Evolutionary conservation across 2,329 filamentous ascomycete species (phyloP).

Genomic region (Nothophoma quercina): DNA sequence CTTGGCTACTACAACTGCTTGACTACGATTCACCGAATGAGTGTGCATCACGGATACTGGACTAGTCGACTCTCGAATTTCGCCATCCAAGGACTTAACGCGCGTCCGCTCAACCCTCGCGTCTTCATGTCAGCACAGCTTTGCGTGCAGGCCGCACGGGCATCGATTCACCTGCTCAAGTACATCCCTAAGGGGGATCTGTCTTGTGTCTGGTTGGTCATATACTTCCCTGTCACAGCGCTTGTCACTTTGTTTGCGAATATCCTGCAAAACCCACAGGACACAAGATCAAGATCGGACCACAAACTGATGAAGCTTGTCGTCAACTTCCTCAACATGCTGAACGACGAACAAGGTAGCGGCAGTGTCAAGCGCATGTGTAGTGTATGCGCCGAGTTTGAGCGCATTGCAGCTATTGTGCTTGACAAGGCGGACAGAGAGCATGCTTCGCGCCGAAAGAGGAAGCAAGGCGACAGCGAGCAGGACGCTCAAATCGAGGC

Average conservation of each 20-base stretch:
- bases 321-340: slow-evolving; percentile 86
- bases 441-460: slow-evolving; percentile 78
- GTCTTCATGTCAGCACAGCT: slow-evolving; percentile 93
- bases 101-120: slow-evolving; percentile 86
- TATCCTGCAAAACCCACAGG: slow-evolving; percentile 92
- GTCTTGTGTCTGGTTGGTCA: slow-evolving; percentile 92
- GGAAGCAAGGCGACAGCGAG: slow-evolving; percentile 72
- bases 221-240: slow-evolving; percentile 96
- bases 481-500: slow-evolving; percentile 49
- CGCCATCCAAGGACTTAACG: slow-evolving; percentile 92
- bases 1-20: slow-evolving; percentile 98
- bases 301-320: slow-evolving; percentile 91
- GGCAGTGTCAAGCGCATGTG: slow-evolving; percentile 94
- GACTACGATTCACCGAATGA: slow-evolving; percentile 98
- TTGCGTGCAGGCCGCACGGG: slow-evolving; percentile 89
- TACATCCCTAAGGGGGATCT: slow-evolving; percentile 97
- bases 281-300: slow-evolving; percentile 86
- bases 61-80: slow-evolving; percentile 93
- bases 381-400: slow-evolving; percentile 93
- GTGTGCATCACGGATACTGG: slow-evolving; percentile 97
- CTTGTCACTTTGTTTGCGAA: slow-evolving; percentile 96
- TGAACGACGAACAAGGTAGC: slow-evolving; percentile 88
- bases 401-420: slow-evolving; percentile 88
- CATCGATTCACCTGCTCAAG: slow-evolving; percentile 91
- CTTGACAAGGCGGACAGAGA: slow-evolving; percentile 93